Percentiles rank a stretch among this genome's conserved stretches.
Conservation (phyloP, 176 grass and related monocot genomes). For the Zoysia pacifica region DNA sequence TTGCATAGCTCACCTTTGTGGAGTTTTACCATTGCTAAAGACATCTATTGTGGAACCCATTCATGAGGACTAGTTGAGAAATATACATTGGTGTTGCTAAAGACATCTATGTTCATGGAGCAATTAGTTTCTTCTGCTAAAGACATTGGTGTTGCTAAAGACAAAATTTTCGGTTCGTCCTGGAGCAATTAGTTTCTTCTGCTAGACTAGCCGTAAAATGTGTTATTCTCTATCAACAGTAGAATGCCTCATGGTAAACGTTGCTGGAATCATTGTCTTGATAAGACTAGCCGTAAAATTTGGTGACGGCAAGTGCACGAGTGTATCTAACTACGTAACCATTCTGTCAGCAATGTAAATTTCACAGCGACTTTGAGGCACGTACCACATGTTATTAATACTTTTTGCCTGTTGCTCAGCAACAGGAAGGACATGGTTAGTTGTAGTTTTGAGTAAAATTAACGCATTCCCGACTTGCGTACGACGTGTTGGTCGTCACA, state of each 20-base stretch:
- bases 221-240: background rate
- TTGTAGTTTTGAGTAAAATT: slow-evolving; percentile 25
- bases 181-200: slow-evolving; percentile 70
- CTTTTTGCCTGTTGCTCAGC: slow-evolving; percentile 4
- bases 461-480: slow-evolving; percentile 21
- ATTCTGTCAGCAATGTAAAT: slow-evolving; percentile 31
- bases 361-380: background rate
- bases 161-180: slow-evolving; percentile 76
- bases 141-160: no score
- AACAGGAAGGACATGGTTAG: slow-evolving; percentile 10
- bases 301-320: background rate
- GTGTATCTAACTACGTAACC: background rate
- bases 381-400: slow-evolving; percentile 35
- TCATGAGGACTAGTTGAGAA: no score
- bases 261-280: background rate
- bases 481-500: background rate
- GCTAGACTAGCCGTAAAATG: slow-evolving; percentile 27
- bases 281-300: slow-evolving; percentile 5
- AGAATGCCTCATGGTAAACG: no score
- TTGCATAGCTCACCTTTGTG: no score
- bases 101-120: slow-evolving; percentile 80
- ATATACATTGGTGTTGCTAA: no score
- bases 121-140: slow-evolving; percentile 52
- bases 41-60: no score
- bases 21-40: no score